Conservation (phyloP, 768 basidiomycete genomes). For the Lactifluus volemus region DNA sequence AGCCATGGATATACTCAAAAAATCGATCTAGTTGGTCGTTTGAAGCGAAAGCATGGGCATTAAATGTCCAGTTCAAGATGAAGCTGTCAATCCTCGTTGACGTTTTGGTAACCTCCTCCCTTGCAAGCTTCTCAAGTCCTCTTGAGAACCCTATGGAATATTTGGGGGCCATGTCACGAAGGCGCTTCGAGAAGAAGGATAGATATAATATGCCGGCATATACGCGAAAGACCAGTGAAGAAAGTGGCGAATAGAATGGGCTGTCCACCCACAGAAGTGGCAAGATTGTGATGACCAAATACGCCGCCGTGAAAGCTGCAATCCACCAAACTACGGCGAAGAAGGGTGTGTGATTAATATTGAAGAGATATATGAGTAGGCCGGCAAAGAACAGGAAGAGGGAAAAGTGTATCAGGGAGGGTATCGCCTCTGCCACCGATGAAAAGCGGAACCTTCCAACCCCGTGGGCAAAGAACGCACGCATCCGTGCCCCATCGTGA, state of each 20-base stretch:
- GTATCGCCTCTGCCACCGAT: neutral
- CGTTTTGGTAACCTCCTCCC: too few relatives aligned
- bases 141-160: too few relatives aligned
- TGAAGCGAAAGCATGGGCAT: too few relatives aligned
- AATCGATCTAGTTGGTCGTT: neutral
- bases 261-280: neutral
- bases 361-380: neutral
- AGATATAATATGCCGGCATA: neutral
- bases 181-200: neutral
- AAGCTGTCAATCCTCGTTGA: neutral
- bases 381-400: neutral
- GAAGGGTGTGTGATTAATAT: neutral
- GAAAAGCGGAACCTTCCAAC: neutral
- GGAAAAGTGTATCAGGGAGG: neutral
- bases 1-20: neutral
- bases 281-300: neutral
- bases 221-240: neutral
- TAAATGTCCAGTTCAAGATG: neutral
- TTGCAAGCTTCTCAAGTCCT: neutral
- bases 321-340: neutral
- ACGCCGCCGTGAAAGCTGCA: neutral
- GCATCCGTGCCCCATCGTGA: neutral
- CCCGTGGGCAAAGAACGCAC: too few relatives aligned
- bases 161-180: neutral
- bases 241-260: neutral